Evolutionary conservation across 129 eudicot genomes (phyloP).

Genomic region (Pittosporum tobira): DNA sequence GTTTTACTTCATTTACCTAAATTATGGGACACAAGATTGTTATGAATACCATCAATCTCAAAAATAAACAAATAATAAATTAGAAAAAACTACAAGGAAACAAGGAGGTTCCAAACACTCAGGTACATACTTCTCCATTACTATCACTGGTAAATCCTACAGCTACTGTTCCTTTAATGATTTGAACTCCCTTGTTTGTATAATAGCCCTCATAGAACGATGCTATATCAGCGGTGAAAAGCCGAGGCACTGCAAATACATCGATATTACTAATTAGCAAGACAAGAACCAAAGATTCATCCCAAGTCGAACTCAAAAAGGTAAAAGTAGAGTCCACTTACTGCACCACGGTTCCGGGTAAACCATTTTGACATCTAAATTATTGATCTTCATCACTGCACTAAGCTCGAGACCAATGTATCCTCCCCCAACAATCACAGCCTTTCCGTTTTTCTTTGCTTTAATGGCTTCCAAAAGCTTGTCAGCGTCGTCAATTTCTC

Average conservation of each 20-base stretch:
- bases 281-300: neutral
- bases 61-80: neutral
- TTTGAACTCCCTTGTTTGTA: conserved; percentile 65
- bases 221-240: conserved; percentile 90
- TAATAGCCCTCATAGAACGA: conserved; percentile 86
- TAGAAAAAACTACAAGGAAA: neutral
- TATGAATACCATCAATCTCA: neutral
- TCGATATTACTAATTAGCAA: neutral
- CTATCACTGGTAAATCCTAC: conserved; percentile 58
- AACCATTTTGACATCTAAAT: conserved; percentile 82
- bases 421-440: conserved; percentile 94
- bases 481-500: conserved; percentile 96
- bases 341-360: conserved; percentile 99
- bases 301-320: neutral
- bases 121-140: conserved; percentile 59
- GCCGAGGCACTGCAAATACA: conserved; percentile 79
- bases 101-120: conserved; percentile 1
- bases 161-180: conserved; percentile 97
- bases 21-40: neutral
- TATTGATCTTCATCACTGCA: conserved; percentile 71
- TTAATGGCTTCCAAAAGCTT: conserved; percentile 77
- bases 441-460: conserved; percentile 87
- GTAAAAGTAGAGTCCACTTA: conserved; percentile 37
- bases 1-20: conserved; percentile 80
- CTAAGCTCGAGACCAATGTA: conserved; percentile 98